These are phyloP conservation scores for Calocybe gangraenosa DNA, from an alignment of 768 basidiomycete species.

Conservation along the genomic window DNA sequence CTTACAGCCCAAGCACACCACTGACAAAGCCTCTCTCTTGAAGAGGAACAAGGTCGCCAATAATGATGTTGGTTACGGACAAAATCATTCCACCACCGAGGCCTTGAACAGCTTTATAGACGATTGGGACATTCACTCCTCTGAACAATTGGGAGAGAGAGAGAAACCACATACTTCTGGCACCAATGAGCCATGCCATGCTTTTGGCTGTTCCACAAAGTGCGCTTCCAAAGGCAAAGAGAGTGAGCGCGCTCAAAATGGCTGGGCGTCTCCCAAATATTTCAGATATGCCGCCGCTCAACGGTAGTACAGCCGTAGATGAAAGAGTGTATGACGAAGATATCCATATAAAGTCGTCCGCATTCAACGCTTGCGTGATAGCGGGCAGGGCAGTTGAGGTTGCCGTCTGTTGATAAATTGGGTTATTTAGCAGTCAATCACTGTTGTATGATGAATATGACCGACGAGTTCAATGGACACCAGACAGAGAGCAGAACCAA, in stretches of 20 bases:
- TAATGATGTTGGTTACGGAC: constrained; percentile 34
- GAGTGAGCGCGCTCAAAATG: constrained; percentile 22
- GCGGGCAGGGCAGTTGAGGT: constrained; percentile 9
- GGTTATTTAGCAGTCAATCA: neutral
- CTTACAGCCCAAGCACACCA: constrained; percentile 30
- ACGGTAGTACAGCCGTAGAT: constrained; percentile 32
- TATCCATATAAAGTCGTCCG: constrained; percentile 7
- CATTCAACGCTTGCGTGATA: constrained; percentile 7
- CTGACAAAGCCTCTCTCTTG: constrained; percentile 36
- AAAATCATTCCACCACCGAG: constrained; percentile 36
- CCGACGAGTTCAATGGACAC: constrained; percentile 7
- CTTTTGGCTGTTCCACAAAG: constrained; percentile 32
- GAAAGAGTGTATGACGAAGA: constrained; percentile 28
- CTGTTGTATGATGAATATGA: neutral
- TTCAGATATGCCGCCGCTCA: constrained; percentile 26
- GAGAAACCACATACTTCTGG: constrained; percentile 20
- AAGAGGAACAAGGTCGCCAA: constrained; percentile 44
- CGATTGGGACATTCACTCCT: too few relatives aligned
- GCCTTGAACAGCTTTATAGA: constrained; percentile 30
- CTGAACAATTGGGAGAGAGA: neutral
- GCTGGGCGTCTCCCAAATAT: constrained; percentile 31
- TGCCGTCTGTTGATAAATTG: constrained; percentile 6
- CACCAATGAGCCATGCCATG: constrained; percentile 38
- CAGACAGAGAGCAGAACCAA: constrained; percentile 6
- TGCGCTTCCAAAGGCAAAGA: constrained; percentile 35